phyloP scores from a whole-genome alignment of 805 yeast genomes.

The Blastobotrys peoriensis region DNA sequence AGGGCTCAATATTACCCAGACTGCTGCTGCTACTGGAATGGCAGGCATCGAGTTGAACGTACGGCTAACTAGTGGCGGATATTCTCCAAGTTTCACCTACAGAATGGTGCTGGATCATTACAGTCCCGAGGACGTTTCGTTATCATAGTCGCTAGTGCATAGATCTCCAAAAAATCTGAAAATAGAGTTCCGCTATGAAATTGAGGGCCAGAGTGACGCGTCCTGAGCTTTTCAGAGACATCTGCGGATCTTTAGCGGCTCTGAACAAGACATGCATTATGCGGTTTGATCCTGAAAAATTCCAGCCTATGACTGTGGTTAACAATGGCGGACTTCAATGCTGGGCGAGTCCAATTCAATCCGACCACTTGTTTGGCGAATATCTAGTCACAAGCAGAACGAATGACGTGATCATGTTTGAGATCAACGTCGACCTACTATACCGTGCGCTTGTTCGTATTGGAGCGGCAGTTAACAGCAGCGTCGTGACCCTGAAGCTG shows the following conservation, averaged over 20 bases:
- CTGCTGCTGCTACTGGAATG: no score
- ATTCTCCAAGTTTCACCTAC: constrained; percentile 92
- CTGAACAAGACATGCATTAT: constrained; percentile 53
- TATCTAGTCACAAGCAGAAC: constrained; percentile 48
- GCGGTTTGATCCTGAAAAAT: constrained; percentile 45
- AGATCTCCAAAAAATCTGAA: not conserved
- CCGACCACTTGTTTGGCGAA: constrained; percentile 37
- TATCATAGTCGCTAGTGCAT: constrained; percentile 1
- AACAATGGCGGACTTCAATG: constrained; percentile 52
- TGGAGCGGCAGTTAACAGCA: constrained; percentile 36
- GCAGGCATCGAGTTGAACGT: no score
- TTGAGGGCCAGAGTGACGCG: constrained; percentile 11
- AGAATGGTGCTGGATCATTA: constrained; percentile 93
- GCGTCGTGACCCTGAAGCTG: constrained; percentile 4
- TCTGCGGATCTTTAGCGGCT: constrained; percentile 41
- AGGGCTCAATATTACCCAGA: no score
- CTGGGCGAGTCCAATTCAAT: constrained; percentile 52
- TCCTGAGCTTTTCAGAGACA: constrained; percentile 2
- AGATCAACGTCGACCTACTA: constrained; percentile 56
- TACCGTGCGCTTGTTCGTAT: constrained; percentile 51
- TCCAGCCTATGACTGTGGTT: constrained; percentile 47
- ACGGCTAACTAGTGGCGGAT: constrained; percentile 79
- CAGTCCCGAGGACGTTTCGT: constrained; percentile 59
- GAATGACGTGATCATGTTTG: constrained; percentile 52
- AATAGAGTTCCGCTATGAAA: constrained; percentile 9